Conservation (phyloP, 202 grass and related monocot genomes). For the Elaeis oleifera region DNA sequence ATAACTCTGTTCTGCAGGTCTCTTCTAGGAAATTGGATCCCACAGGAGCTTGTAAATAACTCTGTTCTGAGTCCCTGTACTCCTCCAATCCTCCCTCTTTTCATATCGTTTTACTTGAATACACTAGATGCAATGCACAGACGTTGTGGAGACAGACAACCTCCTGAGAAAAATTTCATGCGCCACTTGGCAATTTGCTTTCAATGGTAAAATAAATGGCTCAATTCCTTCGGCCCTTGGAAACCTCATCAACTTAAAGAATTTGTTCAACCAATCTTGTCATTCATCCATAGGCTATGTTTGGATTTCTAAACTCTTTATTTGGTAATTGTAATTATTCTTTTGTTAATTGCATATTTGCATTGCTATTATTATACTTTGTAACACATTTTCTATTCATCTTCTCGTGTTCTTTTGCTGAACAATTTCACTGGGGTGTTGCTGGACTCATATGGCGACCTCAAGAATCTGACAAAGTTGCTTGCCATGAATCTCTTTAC, state of each 20-base stretch:
- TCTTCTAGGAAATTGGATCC: neutral
- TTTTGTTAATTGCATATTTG: constrained; percentile 17
- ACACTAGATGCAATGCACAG: too few species aligned
- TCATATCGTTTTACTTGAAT: too few species aligned
- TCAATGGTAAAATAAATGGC: neutral
- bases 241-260: constrained; percentile 4
- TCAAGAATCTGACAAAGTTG: too few species aligned
- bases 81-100: neutral
- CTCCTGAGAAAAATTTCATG: neutral
- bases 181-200: neutral
- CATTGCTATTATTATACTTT: constrained; percentile 14
- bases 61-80: neutral
- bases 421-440: constrained; percentile 82
- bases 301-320: too few species aligned
- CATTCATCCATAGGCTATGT: too few species aligned
- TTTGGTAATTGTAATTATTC: too few species aligned
- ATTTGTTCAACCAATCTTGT: constrained; percentile 45
- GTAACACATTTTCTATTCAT: constrained; percentile 10
- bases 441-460: too few species aligned
- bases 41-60: neutral
- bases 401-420: constrained; percentile 69
- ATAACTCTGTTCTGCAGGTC: constrained; percentile 5
- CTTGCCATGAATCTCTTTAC: too few species aligned
- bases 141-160: constrained; percentile 10
- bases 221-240: neutral